Conservation (phyloP, 2,329 filamentous ascomycete genomes). For the Didymella sp. region DNA sequence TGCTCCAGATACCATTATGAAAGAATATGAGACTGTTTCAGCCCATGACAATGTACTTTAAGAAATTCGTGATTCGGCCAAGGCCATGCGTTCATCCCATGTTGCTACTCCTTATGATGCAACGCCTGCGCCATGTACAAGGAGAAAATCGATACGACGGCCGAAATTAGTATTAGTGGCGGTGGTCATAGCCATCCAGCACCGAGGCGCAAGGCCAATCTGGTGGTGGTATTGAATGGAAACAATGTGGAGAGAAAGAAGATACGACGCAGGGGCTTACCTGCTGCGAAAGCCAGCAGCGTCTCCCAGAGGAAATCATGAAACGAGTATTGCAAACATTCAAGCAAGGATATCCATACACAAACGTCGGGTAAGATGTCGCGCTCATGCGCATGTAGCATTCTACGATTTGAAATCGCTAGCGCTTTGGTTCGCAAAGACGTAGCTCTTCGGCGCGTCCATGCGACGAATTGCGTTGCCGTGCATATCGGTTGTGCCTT, state of each 20-base stretch:
- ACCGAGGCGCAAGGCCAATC: background rate
- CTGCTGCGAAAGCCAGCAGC: background rate
- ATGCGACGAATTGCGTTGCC: constrained; percentile 36
- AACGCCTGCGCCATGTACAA: constrained; percentile 14
- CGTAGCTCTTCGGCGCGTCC: constrained; percentile 54
- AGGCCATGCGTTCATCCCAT: constrained; percentile 11
- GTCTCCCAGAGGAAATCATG: background rate
- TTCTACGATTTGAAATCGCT: constrained; percentile 47
- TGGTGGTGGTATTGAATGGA: constrained; percentile 3
- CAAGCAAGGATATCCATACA: background rate
- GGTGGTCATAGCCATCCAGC: background rate
- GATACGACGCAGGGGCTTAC: background rate
- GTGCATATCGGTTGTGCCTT: constrained; percentile 44
- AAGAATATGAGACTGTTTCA: constrained; percentile 18
- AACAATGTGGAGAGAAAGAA: constrained; percentile 1
- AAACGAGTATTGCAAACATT: background rate
- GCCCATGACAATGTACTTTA: constrained; percentile 19
- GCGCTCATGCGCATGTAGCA: background rate
- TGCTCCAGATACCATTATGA: constrained; percentile 16
- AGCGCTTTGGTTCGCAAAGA: constrained; percentile 57
- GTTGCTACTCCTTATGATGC: constrained; percentile 15
- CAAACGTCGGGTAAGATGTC: background rate
- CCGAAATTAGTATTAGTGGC: constrained; percentile 17
- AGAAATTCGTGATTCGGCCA: constrained; percentile 19
- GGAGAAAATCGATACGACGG: constrained; percentile 4